These are phyloP conservation scores for Xylaria curta DNA, from an alignment of 495 filamentous ascomycete species.

Conservation along the genomic window DNA sequence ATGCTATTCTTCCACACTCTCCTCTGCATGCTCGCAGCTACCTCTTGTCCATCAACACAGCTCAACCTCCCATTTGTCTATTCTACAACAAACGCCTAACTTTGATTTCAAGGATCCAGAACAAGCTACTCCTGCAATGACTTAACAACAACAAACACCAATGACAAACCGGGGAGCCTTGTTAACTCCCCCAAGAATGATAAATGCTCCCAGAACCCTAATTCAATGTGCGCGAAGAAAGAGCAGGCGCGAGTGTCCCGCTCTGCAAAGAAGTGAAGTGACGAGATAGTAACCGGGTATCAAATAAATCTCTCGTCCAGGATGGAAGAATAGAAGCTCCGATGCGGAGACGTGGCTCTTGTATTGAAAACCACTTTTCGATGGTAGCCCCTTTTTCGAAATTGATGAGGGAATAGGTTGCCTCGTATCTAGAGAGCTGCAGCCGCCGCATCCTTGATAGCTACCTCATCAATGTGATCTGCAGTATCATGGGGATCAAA, in stretches of 20 bases:
- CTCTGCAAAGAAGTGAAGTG: conserved; percentile 14
- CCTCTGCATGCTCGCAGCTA: not conserved
- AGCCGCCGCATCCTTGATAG: conserved; percentile 4
- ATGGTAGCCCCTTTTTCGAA: conserved; percentile 16
- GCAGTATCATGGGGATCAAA: not conserved
- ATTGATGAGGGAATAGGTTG: not conserved
- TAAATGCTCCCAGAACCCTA: not conserved
- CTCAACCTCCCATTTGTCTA: conserved; percentile 8
- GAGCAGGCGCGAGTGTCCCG: not conserved
- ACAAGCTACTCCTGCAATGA: conserved; percentile 19
- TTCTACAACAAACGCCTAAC: conserved; percentile 16
- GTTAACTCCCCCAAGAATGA: not conserved
- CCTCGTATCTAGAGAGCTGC: conserved; percentile 23
- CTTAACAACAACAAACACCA: not conserved
- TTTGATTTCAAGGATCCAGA: conserved; percentile 3
- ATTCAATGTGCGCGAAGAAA: not conserved
- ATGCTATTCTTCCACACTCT: conserved; percentile 8
- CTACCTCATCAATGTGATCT: not conserved
- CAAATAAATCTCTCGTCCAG: conserved; percentile 23
- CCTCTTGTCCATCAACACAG: conserved; percentile 10
- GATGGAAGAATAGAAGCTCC: conserved; percentile 1
- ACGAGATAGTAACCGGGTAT: conserved; percentile 25
- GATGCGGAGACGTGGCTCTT: not conserved
- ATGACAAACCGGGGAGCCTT: not conserved
- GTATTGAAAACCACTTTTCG: conserved; percentile 7